Evolutionary conservation across 805 yeast species (phyloP).

Genomic region (Torulaspora microellipsoides): DNA sequence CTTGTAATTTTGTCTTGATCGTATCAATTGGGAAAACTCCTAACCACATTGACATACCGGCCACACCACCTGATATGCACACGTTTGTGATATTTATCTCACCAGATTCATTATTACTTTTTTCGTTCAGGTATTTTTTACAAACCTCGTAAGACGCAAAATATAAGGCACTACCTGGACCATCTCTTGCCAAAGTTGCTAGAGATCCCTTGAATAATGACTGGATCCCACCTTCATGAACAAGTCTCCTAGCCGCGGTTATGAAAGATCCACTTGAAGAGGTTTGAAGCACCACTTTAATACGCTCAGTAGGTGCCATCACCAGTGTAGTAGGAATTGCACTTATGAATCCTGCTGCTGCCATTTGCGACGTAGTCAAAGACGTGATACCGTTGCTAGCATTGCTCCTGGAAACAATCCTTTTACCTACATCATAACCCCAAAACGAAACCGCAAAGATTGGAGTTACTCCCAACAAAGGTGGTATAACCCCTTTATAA

Average conservation of each 20-base stretch:
- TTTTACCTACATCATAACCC: constrained; percentile 95
- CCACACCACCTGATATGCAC: constrained; percentile 88
- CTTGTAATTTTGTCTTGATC: constrained; percentile 53
- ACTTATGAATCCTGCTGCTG: constrained; percentile 89
- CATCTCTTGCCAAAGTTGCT: constrained; percentile 93
- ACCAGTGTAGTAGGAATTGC: constrained; percentile 93
- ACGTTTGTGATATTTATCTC: constrained; percentile 68
- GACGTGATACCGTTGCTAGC: constrained; percentile 1
- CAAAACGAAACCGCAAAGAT: constrained; percentile 98
- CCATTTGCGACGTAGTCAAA: constrained; percentile 64
- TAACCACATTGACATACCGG: constrained; percentile 97
- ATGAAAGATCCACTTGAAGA: constrained; percentile 39
- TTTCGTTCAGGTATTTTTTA: constrained; percentile 54
- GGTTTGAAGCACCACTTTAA: constrained; percentile 88
- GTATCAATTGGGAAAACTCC: constrained; percentile 96
- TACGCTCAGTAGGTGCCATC: constrained; percentile 97
- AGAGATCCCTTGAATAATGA: constrained; percentile 87
- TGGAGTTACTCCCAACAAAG: constrained; percentile 94
- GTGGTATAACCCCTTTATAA: constrained; percentile 92
- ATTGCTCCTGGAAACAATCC: constrained; percentile 47
- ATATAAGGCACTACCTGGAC: constrained; percentile 94
- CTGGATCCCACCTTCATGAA: constrained; percentile 72
- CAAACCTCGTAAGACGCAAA: constrained; percentile 89
- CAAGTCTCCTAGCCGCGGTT: constrained; percentile 58
- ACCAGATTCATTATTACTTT: constrained; percentile 39